These are phyloP conservation scores for Schwanniomyces polymorphus DNA, from an alignment of 805 yeast genomes.

Conservation along the genomic window DNA sequence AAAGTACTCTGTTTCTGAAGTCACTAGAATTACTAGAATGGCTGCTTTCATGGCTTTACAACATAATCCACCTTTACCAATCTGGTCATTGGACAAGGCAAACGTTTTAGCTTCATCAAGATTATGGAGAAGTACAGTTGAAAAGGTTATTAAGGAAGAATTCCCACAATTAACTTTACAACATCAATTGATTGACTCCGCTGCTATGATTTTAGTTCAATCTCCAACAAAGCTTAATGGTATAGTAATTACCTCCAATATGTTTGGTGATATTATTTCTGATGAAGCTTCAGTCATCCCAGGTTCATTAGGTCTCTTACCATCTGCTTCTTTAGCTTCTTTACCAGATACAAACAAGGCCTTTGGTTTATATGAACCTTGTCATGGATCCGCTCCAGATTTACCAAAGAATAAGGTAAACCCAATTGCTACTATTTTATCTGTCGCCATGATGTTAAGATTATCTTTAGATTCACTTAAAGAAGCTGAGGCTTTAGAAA, in stretches of 20 bases:
- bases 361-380: constrained; percentile 96
- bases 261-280: constrained; percentile 97
- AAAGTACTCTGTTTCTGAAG: constrained; percentile 86
- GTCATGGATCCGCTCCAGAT: constrained; percentile 99
- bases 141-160: constrained; percentile 78
- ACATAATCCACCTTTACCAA: constrained; percentile 88
- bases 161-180: constrained; percentile 86
- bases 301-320: constrained; percentile 93
- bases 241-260: constrained; percentile 86
- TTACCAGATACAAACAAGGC: constrained; percentile 93
- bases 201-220: constrained; percentile 96
- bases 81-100: constrained; percentile 97
- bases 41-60: constrained; percentile 96
- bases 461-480: constrained; percentile 78
- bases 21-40: constrained; percentile 95
- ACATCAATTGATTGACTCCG: constrained; percentile 97
- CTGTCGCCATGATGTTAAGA: constrained; percentile 97
- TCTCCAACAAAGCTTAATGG: constrained; percentile 91
- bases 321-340: constrained; percentile 96
- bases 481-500: constrained; percentile 86
- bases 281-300: constrained; percentile 99
- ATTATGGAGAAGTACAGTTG: constrained; percentile 93
- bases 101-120: constrained; percentile 95
- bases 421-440: constrained; percentile 92
- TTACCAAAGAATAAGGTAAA: constrained; percentile 83